These are phyloP conservation scores for Heterococcus sp. DNA, from an alignment of 108 stramenopile species.

Conservation along the genomic window DNA sequence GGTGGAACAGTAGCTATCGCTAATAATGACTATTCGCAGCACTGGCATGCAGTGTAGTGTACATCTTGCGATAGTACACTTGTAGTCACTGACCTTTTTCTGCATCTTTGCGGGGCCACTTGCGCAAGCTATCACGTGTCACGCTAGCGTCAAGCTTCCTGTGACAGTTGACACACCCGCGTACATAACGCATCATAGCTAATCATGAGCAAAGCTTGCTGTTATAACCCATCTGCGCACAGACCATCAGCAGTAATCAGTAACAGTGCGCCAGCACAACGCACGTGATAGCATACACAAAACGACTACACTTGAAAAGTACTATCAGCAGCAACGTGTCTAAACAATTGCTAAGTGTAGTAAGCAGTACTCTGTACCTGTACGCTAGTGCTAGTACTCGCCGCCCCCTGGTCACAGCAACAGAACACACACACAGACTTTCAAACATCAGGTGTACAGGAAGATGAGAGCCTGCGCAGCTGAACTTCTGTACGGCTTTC, in stretches of 20 bases:
- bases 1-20: background rate
- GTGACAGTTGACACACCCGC: background rate
- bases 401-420: slow-evolving; percentile 10
- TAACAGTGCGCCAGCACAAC: background rate
- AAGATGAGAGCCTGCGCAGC: background rate
- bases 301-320: background rate
- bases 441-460: background rate
- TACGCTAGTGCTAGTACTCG: slow-evolving; percentile 49
- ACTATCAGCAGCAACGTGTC: background rate
- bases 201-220: too few species aligned
- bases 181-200: background rate
- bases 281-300: background rate
- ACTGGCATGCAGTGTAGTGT: background rate
- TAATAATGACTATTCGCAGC: background rate
- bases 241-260: background rate
- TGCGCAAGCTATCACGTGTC: background rate
- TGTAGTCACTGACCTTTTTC: background rate
- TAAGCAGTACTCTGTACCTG: background rate
- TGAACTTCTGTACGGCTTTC: background rate
- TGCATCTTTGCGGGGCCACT: background rate
- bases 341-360: background rate
- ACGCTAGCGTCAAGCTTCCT: background rate
- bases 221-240: too few species aligned
- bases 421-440: background rate
- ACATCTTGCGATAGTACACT: background rate